Evolutionary conservation across 225 moss, liverwort and hornwort species (phyloP), one percentile per base, ranked within the genome.

Genomic region (Pseudisothecium myosuroides): DNA sequence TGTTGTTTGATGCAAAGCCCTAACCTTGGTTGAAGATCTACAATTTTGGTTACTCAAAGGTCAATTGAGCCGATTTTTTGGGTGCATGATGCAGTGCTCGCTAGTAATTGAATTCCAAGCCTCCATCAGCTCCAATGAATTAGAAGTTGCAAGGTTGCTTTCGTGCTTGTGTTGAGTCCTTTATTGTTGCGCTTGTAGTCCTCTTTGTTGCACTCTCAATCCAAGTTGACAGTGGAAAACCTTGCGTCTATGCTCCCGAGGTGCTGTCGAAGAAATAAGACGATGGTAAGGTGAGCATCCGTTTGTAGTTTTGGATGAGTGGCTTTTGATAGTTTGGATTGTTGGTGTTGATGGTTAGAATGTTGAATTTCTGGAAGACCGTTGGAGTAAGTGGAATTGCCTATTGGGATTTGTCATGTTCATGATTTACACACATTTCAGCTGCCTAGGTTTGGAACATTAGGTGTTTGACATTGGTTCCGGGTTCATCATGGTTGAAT

Each of bases 211-310:
- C 97, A 96, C 45, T 98, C 96, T 4, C 96, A 98, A 82, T 95
- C 98, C 5, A 98, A 98, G 92, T 98, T 96, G 32, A 98, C 96
- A 19, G 96, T 98, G 80, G 97, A 95, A 37, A 96, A 96, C 37
- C 95, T 96, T 83, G 96, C 95, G 2, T 97, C 97, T 79, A 97
- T 98, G 96, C 96, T 9, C 97, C 97, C 2, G 95, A 98, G 90
- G 98, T 96, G 17, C 64, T 97, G 58, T 97, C 95, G 39, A 97
- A 98, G 94, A 98, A 97, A 28, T 97, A 98, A 86, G 97, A 98
- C 84, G 95, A 98, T 82, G 98, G 98, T 87, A 98, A 98, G 98
- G 97, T 96, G 72, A 88, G 85, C 1, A 19, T 54, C 39, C 56
- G 37, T 37, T 20, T 66, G 32, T 64, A 9, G 17, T 32, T 17